Conservation (phyloP, 2,329 filamentous ascomycete genomes). For the Cladophialophora exuberans region DNA sequence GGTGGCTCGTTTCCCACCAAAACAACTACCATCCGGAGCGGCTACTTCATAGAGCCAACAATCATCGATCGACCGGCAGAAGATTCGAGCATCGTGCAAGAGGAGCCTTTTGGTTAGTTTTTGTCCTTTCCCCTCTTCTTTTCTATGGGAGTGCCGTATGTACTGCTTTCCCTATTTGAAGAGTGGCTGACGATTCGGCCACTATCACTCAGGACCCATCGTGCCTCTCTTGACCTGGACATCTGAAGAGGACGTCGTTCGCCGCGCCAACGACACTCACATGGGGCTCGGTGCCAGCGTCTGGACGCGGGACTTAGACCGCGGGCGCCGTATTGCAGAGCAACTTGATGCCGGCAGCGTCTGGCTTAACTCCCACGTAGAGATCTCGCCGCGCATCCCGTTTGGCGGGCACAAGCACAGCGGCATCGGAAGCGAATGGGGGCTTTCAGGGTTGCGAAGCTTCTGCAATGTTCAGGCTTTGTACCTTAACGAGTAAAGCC, state of each 20-base stretch:
- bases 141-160: too few species aligned
- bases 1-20: constrained; percentile 45
- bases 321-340: constrained; percentile 47
- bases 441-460: constrained; percentile 25
- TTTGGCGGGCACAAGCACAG: constrained; percentile 35
- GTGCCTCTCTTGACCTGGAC: not conserved
- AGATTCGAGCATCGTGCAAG: constrained; percentile 56
- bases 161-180: too few species aligned
- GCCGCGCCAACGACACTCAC: not conserved
- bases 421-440: constrained; percentile 35
- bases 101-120: constrained; percentile 59
- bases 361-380: constrained; percentile 24
- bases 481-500: not conserved
- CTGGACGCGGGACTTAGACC: not conserved
- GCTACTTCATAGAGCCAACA: constrained; percentile 62
- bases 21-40: constrained; percentile 39
- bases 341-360: constrained; percentile 61
- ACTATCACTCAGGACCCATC: not conserved
- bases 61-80: constrained; percentile 62
- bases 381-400: not conserved
- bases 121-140: not conserved
- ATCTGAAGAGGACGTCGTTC: not conserved
- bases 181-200: too few species aligned
- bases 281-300: not conserved
- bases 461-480: constrained; percentile 26